phyloP scores from a whole-genome alignment of 2,329 filamentous ascomycete genomes.

The Fusarium sarcochroum region DNA sequence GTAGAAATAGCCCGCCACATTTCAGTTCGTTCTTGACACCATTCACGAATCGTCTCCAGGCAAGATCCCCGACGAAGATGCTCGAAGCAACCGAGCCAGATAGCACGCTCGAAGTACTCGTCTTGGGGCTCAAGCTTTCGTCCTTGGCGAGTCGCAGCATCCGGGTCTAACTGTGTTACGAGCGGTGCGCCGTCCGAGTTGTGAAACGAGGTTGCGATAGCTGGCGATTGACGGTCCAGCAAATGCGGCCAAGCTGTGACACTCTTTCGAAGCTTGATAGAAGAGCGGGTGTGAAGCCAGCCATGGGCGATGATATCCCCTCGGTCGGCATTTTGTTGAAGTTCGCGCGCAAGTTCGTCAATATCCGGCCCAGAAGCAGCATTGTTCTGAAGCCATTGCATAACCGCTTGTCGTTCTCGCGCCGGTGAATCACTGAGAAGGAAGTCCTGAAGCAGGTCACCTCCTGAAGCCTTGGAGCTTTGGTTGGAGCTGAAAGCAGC shows the following conservation, averaged over 20 bases:
- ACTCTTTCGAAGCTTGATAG: constrained; percentile 91
- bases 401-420: constrained; percentile 81
- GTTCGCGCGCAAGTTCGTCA: constrained; percentile 80
- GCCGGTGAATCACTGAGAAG: constrained; percentile 79
- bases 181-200: constrained; percentile 74
- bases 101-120: constrained; percentile 87
- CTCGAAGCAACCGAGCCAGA: constrained; percentile 96
- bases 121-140: constrained; percentile 85
- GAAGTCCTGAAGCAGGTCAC: constrained; percentile 76
- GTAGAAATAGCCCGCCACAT: constrained; percentile 90
- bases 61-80: constrained; percentile 88
- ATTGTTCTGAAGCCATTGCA: constrained; percentile 88
- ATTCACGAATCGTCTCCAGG: constrained; percentile 81
- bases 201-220: constrained; percentile 68
- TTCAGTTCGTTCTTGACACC: constrained; percentile 89
- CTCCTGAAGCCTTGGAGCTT: constrained; percentile 41
- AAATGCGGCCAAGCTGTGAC: constrained; percentile 76
- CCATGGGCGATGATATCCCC: constrained; percentile 88
- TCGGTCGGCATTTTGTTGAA: constrained; percentile 81
- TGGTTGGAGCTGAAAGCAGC: constrained; percentile 51
- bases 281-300: constrained; percentile 91
- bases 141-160: constrained; percentile 85
- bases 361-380: constrained; percentile 80
- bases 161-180: constrained; percentile 91
- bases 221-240: constrained; percentile 73